Percentiles rank a stretch among this genome's conserved stretches.
Evolutionary conservation across 352 stramenopile species (phyloP).

Genomic region (Discostella stelligera): DNA sequence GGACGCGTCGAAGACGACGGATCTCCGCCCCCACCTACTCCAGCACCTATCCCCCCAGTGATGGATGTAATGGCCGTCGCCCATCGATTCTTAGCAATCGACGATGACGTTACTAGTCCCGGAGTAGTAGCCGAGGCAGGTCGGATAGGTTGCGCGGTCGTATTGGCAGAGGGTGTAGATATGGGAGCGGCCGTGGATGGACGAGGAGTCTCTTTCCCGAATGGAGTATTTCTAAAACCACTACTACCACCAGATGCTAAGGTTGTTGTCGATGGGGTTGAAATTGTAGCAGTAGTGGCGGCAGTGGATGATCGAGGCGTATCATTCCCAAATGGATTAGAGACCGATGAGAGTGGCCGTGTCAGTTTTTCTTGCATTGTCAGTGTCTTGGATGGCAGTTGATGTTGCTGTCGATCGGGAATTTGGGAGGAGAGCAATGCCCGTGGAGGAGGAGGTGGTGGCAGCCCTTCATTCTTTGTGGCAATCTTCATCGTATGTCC

Average conservation of each 20-base stretch:
- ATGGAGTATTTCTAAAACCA: neutral
- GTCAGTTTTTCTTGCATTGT: neutral
- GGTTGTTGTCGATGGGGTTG: neutral
- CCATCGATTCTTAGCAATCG: neutral
- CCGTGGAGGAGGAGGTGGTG: neutral
- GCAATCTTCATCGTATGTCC: neutral
- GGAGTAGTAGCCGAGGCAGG: neutral
- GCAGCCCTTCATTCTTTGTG: neutral
- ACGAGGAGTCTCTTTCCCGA: no score
- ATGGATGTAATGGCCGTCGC: neutral
- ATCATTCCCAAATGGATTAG: constrained; percentile 7
- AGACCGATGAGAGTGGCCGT: neutral
- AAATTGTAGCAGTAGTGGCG: neutral
- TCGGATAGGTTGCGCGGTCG: no score
- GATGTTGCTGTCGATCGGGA: neutral
- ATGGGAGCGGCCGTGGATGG: no score
- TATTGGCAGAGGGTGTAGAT: no score
- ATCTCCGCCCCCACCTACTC: neutral
- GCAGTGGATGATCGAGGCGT: neutral
- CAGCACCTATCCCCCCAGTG: neutral
- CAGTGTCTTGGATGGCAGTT: neutral
- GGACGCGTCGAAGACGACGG: constrained; percentile 15
- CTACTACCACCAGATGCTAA: neutral
- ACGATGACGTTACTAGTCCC: neutral
- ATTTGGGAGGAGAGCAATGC: neutral